phyloP scores from a whole-genome alignment of 78 protist species.

The Dictyostelium firmibasis region DNA sequence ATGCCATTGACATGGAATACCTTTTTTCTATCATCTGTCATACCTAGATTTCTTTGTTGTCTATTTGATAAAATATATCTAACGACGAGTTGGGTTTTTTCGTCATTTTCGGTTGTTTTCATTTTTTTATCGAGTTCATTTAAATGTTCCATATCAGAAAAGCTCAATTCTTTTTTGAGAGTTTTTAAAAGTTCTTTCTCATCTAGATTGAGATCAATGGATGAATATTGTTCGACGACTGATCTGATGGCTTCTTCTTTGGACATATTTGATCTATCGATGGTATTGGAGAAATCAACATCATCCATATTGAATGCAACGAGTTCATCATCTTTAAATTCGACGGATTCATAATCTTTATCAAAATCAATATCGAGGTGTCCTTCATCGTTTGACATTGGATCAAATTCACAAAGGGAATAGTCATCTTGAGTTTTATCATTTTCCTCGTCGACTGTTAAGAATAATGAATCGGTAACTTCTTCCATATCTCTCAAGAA shows the following conservation, averaged over 20 bases:
- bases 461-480: background rate
- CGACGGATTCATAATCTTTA: background rate
- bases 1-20: background rate
- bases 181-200: no score
- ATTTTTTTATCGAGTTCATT: background rate
- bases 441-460: background rate
- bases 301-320: background rate
- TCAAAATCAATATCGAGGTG: no score
- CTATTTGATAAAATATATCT: no score
- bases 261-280: background rate
- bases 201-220: background rate
- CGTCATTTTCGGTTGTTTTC: no score
- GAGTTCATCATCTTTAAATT: background rate
- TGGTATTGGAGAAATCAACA: background rate
- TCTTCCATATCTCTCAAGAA: background rate
- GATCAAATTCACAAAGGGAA: no score
- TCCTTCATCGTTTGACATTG: no score
- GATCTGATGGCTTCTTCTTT: background rate
- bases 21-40: no score
- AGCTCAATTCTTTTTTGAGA: background rate
- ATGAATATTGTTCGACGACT: background rate
- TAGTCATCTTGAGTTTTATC: background rate
- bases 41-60: no score
- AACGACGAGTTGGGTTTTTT: no score
- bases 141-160: no score